Evolutionary conservation across 2,329 filamentous ascomycete species (phyloP), one percentile per base, ranked within the genome.

Genomic region (Colletotrichum australisinense): DNA sequence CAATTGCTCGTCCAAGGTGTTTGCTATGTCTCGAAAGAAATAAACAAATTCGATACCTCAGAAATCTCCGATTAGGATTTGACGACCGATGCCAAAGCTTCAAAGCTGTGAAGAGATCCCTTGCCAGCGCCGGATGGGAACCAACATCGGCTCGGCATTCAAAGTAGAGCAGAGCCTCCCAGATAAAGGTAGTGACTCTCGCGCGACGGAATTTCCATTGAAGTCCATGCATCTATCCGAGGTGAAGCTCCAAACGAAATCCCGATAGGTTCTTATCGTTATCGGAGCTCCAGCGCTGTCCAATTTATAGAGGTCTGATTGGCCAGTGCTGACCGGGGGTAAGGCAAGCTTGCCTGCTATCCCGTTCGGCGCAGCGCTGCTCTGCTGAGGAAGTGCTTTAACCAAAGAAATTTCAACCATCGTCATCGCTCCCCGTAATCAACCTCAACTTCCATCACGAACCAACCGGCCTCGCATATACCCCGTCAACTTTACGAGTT

Each of bases 341-440:
- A 42, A 70, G 58, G 67, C 67, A 73, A 74, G 68, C 72, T 72
- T 66, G 42, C 42, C 42, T 49, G 42, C 42, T 11, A 49, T 49
- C 42, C 3, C 7, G 42, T 49, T 22, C 42, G 3, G 42, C 42
- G 42, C 60, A 32, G 46, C 60, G 46, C 42, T 53, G 32, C 46
- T 32, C 46, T 32, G n/a, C 46, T 56, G 30, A 42, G 30, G 53
- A 66, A 63, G 38, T 24, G 56, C 57, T 32, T 42, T 62, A 49
- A 28, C 67, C 60, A 67, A 75, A 75, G 74, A 75, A 75, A 75
- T 74, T 75, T 75, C 72, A 19, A 42, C 7, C 42, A 74, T 74
- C 71, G 66, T 75, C 74, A 68, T 75, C 72, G 59, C 62, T 26
- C 72, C 42, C 74, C 42, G 6, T 3, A 30, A 69, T 32, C 60